Conservation (phyloP, 164 flowering plant genomes). For the Houttuynia cordata region DNA sequence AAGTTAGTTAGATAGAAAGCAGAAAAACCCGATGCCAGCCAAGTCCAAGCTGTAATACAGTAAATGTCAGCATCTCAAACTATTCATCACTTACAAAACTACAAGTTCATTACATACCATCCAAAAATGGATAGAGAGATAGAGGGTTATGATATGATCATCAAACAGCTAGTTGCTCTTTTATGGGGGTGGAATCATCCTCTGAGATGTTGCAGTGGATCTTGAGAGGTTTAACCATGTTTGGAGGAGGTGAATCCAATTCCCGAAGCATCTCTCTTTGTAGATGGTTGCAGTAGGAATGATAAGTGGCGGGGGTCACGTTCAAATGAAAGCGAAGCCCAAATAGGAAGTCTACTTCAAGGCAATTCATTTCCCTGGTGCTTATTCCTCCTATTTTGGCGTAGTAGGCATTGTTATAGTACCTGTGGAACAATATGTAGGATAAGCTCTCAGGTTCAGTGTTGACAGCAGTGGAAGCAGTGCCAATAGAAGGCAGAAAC, state of each 20-base stretch:
- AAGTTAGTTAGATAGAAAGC: not conserved
- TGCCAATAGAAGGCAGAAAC: too few species aligned
- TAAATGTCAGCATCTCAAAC: conserved; percentile 8
- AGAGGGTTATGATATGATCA: not conserved
- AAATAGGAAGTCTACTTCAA: conserved; percentile 84
- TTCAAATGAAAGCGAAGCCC: conserved; percentile 75
- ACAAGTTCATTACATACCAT: not conserved
- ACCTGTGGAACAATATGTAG: conserved; percentile 28
- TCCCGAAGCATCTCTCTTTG: conserved; percentile 42
- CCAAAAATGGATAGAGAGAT: too few species aligned
- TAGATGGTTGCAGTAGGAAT: conserved; percentile 58
- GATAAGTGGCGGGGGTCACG: conserved; percentile 75
- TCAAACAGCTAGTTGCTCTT: conserved; percentile 63
- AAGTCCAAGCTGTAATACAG: not conserved
- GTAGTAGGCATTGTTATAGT: conserved; percentile 90
- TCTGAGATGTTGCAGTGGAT: conserved; percentile 44
- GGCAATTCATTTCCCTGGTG: conserved; percentile 75
- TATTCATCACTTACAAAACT: conserved; percentile 8
- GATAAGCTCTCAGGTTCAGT: too few species aligned
- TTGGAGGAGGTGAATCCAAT: conserved; percentile 20
- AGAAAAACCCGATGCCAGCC: conserved; percentile 5
- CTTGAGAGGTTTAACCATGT: conserved; percentile 28
- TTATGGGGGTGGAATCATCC: conserved; percentile 51
- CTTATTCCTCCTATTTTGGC: conserved; percentile 95
- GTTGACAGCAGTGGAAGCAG: too few species aligned